A percentile compares a stretch with the other conserved stretches of the same genome.
Conservation (phyloP, 495 filamentous ascomycete species). For the Aspergillus taichungensis region DNA sequence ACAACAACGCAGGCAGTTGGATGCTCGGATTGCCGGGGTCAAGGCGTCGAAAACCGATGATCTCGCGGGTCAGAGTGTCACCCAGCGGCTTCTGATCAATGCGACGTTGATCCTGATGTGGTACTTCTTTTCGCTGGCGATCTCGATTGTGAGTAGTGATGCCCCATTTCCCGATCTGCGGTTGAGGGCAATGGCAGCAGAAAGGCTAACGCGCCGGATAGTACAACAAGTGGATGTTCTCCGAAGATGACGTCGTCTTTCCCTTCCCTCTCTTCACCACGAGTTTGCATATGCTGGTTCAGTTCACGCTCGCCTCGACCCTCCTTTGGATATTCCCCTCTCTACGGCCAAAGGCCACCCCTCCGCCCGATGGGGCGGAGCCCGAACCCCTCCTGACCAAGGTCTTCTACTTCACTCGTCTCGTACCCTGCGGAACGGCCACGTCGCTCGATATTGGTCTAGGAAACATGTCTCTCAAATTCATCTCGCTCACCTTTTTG, state of each 20-base stretch:
- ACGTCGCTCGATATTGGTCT: constrained; percentile 95
- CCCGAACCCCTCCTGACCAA: constrained; percentile 71
- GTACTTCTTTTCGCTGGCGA: constrained; percentile 91
- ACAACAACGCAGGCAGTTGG: constrained; percentile 57
- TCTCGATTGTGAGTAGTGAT: constrained; percentile 69
- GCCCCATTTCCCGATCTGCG: neutral
- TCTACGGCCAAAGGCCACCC: constrained; percentile 58
- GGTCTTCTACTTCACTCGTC: constrained; percentile 83
- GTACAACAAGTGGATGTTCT: constrained; percentile 99
- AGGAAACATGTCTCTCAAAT: constrained; percentile 91
- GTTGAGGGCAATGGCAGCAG: neutral
- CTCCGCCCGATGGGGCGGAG: constrained; percentile 31
- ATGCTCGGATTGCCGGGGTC: constrained; percentile 59
- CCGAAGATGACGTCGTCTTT: constrained; percentile 74
- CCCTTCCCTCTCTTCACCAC: constrained; percentile 95
- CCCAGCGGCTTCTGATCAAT: constrained; percentile 63
- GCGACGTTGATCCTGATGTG: constrained; percentile 70
- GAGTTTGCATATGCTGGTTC: constrained; percentile 89
- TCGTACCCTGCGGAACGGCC: constrained; percentile 86
- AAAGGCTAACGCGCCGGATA: constrained; percentile 19
- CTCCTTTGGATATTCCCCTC: constrained; percentile 79
- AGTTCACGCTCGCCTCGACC: constrained; percentile 73
- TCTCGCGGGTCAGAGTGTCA: constrained; percentile 55
- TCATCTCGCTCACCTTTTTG: constrained; percentile 94
- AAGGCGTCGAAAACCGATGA: constrained; percentile 35